phyloP scores from a whole-genome alignment of 2,329 filamentous ascomycete species.

The Ophiocordyceps robertsii region DNA sequence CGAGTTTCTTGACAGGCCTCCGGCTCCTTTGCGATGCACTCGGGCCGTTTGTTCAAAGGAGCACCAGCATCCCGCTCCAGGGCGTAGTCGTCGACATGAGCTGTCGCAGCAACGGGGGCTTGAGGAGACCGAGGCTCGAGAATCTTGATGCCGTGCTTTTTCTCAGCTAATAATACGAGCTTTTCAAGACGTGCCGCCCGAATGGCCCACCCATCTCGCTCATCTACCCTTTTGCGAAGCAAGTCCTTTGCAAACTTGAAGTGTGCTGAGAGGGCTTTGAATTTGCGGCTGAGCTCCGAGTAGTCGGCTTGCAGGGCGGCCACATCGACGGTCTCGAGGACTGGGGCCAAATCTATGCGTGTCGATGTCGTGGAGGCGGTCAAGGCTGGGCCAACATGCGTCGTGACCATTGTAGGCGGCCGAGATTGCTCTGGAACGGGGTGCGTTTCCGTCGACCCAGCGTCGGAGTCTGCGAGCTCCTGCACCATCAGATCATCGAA shows the following conservation, averaged over 20 bases:
- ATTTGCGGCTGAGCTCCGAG: constrained; percentile 23
- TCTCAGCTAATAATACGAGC: constrained; percentile 29
- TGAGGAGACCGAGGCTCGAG: constrained; percentile 6
- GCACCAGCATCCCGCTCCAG: background rate
- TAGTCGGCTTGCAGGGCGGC: constrained; percentile 16
- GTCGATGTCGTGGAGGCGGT: background rate
- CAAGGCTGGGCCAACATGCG: background rate
- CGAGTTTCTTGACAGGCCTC: background rate
- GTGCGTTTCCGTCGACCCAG: background rate
- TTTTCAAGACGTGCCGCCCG: constrained; percentile 29
- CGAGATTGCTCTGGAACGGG: no score
- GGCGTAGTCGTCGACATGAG: background rate
- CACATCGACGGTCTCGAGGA: constrained; percentile 5
- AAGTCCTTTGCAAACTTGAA: constrained; percentile 26
- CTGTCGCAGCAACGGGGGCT: background rate
- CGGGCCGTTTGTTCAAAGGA: background rate
- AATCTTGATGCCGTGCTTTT: constrained; percentile 19
- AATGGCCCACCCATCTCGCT: constrained; percentile 30
- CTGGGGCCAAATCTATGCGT: no score
- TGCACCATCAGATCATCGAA: background rate
- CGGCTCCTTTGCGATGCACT: background rate
- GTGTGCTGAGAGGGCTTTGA: constrained; percentile 24
- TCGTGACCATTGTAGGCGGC: no score
- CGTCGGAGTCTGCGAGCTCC: background rate
- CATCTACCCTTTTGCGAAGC: constrained; percentile 25